Evolutionary conservation across 169 alveolate genomes (phyloP).

Genomic region (Plasmodium knowlesi): DNA sequence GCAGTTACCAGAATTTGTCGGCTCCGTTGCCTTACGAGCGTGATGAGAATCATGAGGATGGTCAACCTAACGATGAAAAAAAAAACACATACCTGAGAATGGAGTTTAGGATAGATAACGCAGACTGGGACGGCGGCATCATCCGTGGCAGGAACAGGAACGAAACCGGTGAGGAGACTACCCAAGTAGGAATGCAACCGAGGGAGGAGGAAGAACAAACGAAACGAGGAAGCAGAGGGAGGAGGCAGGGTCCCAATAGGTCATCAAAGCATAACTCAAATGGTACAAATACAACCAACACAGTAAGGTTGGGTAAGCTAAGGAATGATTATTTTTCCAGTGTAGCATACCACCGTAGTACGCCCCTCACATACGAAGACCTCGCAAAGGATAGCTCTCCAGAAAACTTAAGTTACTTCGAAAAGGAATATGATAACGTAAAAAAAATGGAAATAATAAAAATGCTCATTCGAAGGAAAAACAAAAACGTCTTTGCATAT

Average conservation of each 20-base stretch:
- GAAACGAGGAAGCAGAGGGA: not conserved
- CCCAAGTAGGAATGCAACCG: not conserved
- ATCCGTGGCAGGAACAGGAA: not conserved
- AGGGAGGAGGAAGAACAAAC: not conserved
- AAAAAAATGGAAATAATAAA: constrained; percentile 44
- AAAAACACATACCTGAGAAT: not conserved
- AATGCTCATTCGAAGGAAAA: constrained; percentile 30
- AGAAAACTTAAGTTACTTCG: not conserved
- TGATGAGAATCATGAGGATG: not conserved
- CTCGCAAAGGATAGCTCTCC: not conserved
- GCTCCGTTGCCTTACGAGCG: not conserved
- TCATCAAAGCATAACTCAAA: not conserved
- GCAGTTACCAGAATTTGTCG: not conserved
- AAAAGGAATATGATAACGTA: constrained; percentile 19
- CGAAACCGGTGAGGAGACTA: not conserved
- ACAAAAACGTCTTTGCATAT: constrained; percentile 26
- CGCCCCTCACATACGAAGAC: not conserved
- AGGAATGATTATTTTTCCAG: not conserved
- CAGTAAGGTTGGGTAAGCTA: not conserved
- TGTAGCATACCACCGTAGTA: not conserved
- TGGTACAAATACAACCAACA: not conserved
- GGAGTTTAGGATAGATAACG: not conserved
- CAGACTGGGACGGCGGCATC: not conserved
- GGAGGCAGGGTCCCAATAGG: not conserved
- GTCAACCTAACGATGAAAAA: not conserved